Evolutionary conservation across 2,329 filamentous ascomycete species (phyloP).

Genomic region (Diaporthe humulicola): DNA sequence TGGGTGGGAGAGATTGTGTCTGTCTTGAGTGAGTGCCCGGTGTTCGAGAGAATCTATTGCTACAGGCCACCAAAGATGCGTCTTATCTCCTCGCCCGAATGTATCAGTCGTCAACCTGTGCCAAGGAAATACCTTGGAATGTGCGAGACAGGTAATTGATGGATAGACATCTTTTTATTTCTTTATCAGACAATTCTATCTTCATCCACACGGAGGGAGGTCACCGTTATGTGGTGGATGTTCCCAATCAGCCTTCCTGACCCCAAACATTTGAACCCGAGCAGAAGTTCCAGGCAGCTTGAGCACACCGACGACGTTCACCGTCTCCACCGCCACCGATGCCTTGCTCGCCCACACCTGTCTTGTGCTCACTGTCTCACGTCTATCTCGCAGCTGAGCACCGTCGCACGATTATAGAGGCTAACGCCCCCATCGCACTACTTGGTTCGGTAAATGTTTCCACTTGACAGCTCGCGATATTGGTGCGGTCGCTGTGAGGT

Average conservation of each 20-base stretch:
- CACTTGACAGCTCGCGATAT: background rate
- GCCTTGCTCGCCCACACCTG: background rate
- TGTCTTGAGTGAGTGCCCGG: constrained; percentile 30
- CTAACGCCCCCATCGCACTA: background rate
- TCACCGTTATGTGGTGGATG: background rate
- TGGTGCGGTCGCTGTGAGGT: background rate
- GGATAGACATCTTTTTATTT: constrained; percentile 39
- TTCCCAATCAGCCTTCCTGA: background rate
- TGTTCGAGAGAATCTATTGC: constrained; percentile 10
- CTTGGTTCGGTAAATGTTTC: constrained; percentile 22
- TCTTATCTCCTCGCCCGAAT: constrained; percentile 13
- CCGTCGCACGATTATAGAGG: background rate
- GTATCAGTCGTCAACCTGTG: constrained; percentile 28
- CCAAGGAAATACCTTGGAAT: constrained; percentile 33
- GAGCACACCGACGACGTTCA: background rate
- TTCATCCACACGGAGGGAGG: constrained; percentile 26
- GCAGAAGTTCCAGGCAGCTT: background rate
- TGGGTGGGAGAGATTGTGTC: constrained; percentile 3
- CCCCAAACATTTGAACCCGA: background rate
- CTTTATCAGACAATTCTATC: constrained; percentile 38
- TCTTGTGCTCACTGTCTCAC: constrained; percentile 19
- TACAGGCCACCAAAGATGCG: constrained; percentile 24
- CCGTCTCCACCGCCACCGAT: background rate
- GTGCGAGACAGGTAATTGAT: constrained; percentile 38
- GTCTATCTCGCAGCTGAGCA: constrained; percentile 21